Percentiles rank a stretch among this genome's conserved stretches.
Evolutionary conservation across 176 grass and related monocot species (phyloP).

Genomic region (bread wheat (Triticum aestivum)): IWGSC_CS_RefSeq_v2.1 NC_057797.1:693471126-693471625

Average conservation of each 20-base stretch:
- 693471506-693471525: not conserved
- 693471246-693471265: not conserved
- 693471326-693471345: not conserved
- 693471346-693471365: not conserved
- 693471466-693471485: conserved; percentile 35
- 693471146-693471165: not conserved
- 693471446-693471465: not conserved
- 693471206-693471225: not conserved
- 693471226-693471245: conserved; percentile 13
- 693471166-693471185: conserved; percentile 32
- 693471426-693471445: not conserved
- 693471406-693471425: conserved; percentile 7
- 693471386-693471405: not conserved
- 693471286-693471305: too few species aligned
- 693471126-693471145: too few species aligned
- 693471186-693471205: not conserved
- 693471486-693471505: not conserved
- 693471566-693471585: not conserved
- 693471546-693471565: not conserved
- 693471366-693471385: not conserved
- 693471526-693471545: not conserved
- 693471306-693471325: conserved; percentile 1
- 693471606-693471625: not conserved
- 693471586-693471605: not conserved
- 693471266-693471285: too few species aligned